These are phyloP conservation scores for Phaseolus lunatus DNA, from an alignment of 306 rosid species.

Conservation along the genomic window DNA sequence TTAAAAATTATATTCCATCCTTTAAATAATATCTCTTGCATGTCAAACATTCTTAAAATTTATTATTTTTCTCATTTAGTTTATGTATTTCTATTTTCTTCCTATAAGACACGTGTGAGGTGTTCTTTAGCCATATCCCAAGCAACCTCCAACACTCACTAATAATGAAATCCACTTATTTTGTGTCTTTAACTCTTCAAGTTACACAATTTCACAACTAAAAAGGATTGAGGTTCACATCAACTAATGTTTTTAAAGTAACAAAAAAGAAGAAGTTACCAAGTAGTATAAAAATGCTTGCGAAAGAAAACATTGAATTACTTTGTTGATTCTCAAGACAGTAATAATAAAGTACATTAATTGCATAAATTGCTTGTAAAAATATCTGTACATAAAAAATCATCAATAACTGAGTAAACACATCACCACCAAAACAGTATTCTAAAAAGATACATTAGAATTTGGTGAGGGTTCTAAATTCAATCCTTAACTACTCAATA, in stretches of 20 bases:
- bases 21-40: too few species aligned
- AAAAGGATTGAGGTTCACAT: not conserved
- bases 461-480: not conserved
- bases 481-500: conserved; percentile 15
- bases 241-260: not conserved
- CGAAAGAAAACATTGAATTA: not conserved
- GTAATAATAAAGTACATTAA: not conserved
- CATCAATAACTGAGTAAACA: not conserved
- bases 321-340: conserved; percentile 1
- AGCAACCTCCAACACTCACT: too few species aligned
- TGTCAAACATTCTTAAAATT: too few species aligned
- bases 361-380: not conserved
- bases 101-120: too few species aligned
- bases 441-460: not conserved
- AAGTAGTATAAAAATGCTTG: not conserved
- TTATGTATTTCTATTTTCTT: too few species aligned
- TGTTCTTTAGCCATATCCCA: too few species aligned
- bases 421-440: conserved; percentile 1
- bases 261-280: not conserved
- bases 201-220: too few species aligned
- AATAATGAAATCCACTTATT: too few species aligned
- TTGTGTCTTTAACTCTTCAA: too few species aligned
- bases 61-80: too few species aligned
- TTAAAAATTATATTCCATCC: too few species aligned
- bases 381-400: conserved; percentile 28